Evolutionary conservation across 148 eudicot genomes (phyloP), one percentile per base, ranked within the genome.

Genomic region (Rhododendron mucronatum): DNA sequence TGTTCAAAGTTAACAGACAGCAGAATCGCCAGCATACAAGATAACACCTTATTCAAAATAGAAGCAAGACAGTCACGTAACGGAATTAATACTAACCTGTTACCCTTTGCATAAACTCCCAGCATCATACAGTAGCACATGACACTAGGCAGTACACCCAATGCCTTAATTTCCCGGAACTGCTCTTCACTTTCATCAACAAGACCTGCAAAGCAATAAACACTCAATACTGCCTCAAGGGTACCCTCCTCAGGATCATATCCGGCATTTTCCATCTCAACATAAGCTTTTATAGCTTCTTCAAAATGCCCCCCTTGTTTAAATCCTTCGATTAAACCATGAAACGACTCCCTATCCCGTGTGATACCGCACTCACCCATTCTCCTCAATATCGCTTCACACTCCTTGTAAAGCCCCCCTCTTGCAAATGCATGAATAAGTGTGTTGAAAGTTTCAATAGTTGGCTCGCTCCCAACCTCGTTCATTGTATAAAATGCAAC

Each of bases 71-170:
- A 20, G 53, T 65, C 12, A 53, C 30, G 67, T n/a, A 81, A 26
- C 14, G 69, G 84, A 35, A 85, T 73, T 65, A 82, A 85, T 79
- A 57, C 91, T 85, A 78, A 96, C 99, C 99, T 94, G 91, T 93
- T 95, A 82, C 88, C 85, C 87, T 92, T 96, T 35, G 96, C 99
- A 87, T 93, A 95, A 84, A 93, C 93, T 57, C 97, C 95, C 87
- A 96, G 91, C 98, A 96, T 94, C 99, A 96, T 96, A 85, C 97
- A 96, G 85, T 96, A 96, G 87, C 97, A 92, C 94, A 95, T 96
- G 39, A 95, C 92, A 88, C 94, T 95, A 8, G 99, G 99, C 77
- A 93, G 91, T 82, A 93, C 89, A 55, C 96, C 99, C 84, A 91
- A 88, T 78, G 90, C 94, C 91, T 93, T 94, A 41, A 96, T 96